Evolutionary conservation across 805 yeast genomes (phyloP).

Genomic region (Yarrowia porcina): DNA sequence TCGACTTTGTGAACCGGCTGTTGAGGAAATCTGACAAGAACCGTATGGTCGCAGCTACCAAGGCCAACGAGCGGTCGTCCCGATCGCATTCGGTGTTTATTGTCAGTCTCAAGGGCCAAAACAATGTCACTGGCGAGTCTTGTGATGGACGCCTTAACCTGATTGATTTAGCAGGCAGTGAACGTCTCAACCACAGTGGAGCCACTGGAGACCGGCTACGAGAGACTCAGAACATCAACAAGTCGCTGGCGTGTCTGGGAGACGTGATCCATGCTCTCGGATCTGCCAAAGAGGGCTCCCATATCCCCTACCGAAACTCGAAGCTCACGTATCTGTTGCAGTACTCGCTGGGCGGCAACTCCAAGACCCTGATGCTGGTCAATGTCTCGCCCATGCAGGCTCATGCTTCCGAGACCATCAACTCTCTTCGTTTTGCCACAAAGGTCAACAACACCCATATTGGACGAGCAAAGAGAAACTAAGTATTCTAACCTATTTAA

Average conservation of each 20-base stretch:
- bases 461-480: conserved; percentile 1
- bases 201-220: conserved; percentile 74
- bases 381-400: conserved; percentile 66
- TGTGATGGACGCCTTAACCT: conserved; percentile 66
- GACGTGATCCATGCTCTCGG: conserved; percentile 80
- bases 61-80: conserved; percentile 78
- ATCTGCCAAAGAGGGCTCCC: conserved; percentile 40
- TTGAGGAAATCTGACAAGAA: conserved; percentile 55
- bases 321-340: conserved; percentile 79
- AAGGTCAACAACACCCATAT: conserved; percentile 40
- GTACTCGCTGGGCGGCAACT: conserved; percentile 76
- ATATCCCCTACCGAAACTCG: conserved; percentile 68
- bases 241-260: conserved; percentile 81
- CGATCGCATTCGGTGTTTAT: conserved; percentile 86
- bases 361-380: conserved; percentile 92
- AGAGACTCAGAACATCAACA: conserved; percentile 88
- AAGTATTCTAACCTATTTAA: not conserved
- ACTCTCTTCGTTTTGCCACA: conserved; percentile 84
- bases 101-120: conserved; percentile 55
- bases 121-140: conserved; percentile 47
- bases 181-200: conserved; percentile 69
- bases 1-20: conserved; percentile 49
- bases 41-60: conserved; percentile 78
- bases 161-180: conserved; percentile 94
- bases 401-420: conserved; percentile 73